These are phyloP conservation scores for Actinomortierella ambigua DNA, from an alignment of 371 early-diverging fungal genomes.

Conservation along the genomic window DNA sequence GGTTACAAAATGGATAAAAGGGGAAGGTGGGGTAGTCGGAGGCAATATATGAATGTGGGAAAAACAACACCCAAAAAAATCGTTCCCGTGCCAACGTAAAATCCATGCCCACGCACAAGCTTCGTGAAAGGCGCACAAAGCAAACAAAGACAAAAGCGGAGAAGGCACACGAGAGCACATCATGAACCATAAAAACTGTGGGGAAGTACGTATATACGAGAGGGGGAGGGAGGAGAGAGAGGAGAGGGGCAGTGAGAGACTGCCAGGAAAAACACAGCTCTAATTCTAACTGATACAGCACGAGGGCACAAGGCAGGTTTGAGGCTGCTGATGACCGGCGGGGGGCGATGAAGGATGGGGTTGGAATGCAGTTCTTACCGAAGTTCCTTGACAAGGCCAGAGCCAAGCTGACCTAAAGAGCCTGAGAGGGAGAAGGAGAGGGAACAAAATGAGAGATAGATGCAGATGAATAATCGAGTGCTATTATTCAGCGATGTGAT, in stretches of 20 bases:
- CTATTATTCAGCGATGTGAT: background rate
- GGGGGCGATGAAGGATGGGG: background rate
- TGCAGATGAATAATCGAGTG: background rate
- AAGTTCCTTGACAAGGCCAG: conserved; percentile 58
- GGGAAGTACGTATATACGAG: background rate
- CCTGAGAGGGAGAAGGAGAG: conserved; percentile 13
- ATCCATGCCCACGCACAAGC: no score
- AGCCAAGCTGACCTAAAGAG: conserved; percentile 63
- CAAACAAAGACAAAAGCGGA: background rate
- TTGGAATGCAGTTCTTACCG: conserved; percentile 18
- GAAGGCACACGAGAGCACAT: background rate
- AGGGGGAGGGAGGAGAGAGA: background rate
- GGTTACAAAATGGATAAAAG: no score
- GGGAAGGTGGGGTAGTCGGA: background rate
- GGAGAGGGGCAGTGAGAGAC: conserved; percentile 4
- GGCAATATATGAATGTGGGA: background rate
- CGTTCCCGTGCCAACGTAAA: no score
- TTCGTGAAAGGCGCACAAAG: no score
- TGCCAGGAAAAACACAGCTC: background rate
- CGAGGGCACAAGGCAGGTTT: background rate
- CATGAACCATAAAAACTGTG: background rate
- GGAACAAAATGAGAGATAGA: background rate
- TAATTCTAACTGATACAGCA: conserved; percentile 9
- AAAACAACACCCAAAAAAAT: conserved; percentile 1
- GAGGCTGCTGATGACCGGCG: background rate